These are phyloP conservation scores for Penicillium freii DNA, from an alignment of 2,329 filamentous ascomycete species.

Conservation along the genomic window DNA sequence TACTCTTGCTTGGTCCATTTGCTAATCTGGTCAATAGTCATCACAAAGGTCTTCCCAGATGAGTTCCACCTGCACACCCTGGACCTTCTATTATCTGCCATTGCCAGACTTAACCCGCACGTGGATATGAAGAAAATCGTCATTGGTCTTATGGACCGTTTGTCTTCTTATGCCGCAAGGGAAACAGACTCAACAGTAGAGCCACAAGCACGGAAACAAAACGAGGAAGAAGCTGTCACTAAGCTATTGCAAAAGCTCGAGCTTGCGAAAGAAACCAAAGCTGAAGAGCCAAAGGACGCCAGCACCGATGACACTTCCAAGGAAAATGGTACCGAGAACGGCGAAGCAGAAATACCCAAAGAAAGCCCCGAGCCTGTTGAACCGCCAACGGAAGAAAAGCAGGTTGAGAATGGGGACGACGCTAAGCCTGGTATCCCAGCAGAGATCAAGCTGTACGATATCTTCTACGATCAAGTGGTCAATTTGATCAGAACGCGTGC, in stretches of 20 bases:
- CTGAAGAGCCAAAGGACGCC: conserved; percentile 39
- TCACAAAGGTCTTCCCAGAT: conserved; percentile 98
- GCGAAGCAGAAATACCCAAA: conserved; percentile 34
- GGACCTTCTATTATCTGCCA: conserved; percentile 90
- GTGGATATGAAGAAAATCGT: conserved; percentile 98
- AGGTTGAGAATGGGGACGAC: conserved; percentile 32
- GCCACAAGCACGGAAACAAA: conserved; percentile 68
- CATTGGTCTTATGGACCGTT: conserved; percentile 93
- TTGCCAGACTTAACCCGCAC: conserved; percentile 87
- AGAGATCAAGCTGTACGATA: conserved; percentile 88
- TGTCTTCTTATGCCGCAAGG: conserved; percentile 91
- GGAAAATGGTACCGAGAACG: conserved; percentile 37
- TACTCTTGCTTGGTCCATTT: conserved; percentile 21
- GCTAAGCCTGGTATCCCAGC: conserved; percentile 46
- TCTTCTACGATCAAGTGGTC: conserved; percentile 95
- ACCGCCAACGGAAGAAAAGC: conserved; percentile 31
- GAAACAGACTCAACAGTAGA: conserved; percentile 72
- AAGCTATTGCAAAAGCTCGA: conserved; percentile 75
- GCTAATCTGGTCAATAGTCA: conserved; percentile 57
- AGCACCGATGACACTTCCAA: conserved; percentile 32
- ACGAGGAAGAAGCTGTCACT: conserved; percentile 79
- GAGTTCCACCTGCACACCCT: conserved; percentile 97
- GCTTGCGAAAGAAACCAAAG: conserved; percentile 59
- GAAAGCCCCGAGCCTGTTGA: conserved; percentile 27
- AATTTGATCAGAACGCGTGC: conserved; percentile 88